phyloP scores from a whole-genome alignment of 805 yeast genomes.

The Myxozyma monticola region DNA sequence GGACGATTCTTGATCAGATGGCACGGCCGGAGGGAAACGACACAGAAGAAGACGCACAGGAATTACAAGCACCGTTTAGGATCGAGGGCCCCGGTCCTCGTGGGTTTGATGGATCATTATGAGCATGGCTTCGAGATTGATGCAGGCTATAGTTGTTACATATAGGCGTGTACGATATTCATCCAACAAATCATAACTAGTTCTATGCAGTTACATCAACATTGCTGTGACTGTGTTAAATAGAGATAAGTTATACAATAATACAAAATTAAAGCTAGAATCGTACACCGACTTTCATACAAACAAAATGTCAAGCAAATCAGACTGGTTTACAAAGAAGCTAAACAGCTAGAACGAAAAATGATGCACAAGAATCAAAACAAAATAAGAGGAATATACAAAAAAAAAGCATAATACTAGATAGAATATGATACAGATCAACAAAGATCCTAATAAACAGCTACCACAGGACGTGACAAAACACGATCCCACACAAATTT shows the following conservation, averaged over 20 bases:
- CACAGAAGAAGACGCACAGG: not conserved
- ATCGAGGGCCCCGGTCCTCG: slow-evolving; percentile 24
- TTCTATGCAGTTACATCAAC: too few relatives aligned
- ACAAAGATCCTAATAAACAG: not conserved
- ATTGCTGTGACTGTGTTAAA: too few relatives aligned
- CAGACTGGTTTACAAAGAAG: not conserved
- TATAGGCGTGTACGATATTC: too few relatives aligned
- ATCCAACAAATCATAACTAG: too few relatives aligned
- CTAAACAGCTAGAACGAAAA: slow-evolving; percentile 1
- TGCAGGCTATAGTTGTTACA: too few relatives aligned
- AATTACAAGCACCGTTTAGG: not conserved
- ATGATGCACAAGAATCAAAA: slow-evolving; percentile 12
- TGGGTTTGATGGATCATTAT: not conserved
- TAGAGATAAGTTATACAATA: too few relatives aligned
- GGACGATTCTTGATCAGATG: slow-evolving; percentile 25
- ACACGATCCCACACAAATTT: too few relatives aligned
- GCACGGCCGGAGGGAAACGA: not conserved
- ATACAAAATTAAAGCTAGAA: too few relatives aligned
- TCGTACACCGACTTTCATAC: too few relatives aligned
- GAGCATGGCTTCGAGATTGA: too few relatives aligned
- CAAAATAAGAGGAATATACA: slow-evolving; percentile 5
- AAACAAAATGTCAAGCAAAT: not conserved
- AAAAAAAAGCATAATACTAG: not conserved
- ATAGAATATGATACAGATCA: not conserved
- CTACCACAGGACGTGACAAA: too few relatives aligned